Evolutionary conservation across 2,329 filamentous ascomycete species (phyloP).

Genomic region (Arthrobotrys sinensis): DNA sequence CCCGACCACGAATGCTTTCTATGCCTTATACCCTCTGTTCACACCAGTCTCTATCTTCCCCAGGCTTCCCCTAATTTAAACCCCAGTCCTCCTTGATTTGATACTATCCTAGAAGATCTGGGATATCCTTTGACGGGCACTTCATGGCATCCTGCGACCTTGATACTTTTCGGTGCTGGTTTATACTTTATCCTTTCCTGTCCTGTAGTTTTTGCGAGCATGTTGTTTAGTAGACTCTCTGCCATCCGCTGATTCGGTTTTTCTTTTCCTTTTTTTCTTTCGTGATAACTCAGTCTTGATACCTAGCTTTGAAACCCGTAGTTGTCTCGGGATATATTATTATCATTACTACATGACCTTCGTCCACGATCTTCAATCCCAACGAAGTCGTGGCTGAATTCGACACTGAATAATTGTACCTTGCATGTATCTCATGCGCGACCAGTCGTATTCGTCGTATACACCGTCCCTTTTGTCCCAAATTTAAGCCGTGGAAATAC

Average conservation of each 20-base stretch:
- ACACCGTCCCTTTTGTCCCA: not conserved
- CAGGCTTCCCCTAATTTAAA: not conserved
- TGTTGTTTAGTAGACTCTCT: conserved; percentile 44
- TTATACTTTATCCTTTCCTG: conserved; percentile 25
- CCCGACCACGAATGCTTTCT: not conserved
- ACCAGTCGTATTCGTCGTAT: conserved; percentile 13
- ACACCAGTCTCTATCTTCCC: not conserved
- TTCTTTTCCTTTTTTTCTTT: conserved; percentile 6
- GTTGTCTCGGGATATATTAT: conserved; percentile 12
- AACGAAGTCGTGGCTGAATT: not conserved
- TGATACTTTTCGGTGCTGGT: conserved; percentile 1
- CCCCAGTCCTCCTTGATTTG: not conserved
- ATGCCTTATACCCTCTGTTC: conserved; percentile 4
- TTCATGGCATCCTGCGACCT: conserved; percentile 1
- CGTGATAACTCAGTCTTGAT: not conserved
- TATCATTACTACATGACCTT: not conserved
- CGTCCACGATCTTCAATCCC: not conserved
- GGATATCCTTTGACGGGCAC: conserved; percentile 7
- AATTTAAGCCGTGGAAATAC: conserved; percentile 38
- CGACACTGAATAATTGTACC: conserved; percentile 10
- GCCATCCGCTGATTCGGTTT: not conserved
- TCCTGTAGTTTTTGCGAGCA: conserved; percentile 60
- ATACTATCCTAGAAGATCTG: not conserved
- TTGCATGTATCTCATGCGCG: not conserved
- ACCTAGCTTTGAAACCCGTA: conserved; percentile 20